Base-by-base conservation (phyloP, 257 asterid species). In the Solanum corneliomulleri region DNA sequence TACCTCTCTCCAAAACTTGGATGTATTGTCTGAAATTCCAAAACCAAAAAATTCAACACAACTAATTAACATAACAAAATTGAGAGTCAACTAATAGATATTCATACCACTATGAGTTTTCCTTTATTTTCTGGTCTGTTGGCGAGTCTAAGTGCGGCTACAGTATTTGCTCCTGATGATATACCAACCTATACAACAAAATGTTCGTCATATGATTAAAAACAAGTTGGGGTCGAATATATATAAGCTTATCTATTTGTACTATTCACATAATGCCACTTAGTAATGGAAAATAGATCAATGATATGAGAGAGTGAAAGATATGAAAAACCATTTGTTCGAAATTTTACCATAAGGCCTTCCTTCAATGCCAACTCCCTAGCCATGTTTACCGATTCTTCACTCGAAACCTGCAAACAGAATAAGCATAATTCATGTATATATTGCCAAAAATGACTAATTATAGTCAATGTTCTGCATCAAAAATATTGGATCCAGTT, bases 151-250 rank as follows among this genome's bases (percentile, higher is more conserved):
- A 95, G 94, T 21, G 99, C 98, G 1, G 99, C 98, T 62, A 97
- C 98, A 8, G 98, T 97, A 87, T 97, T 97, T 5, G 99, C 99
- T 18, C 99, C 99, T 7, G 99, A 97, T 41, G 99, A 97, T 90
- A 97, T 97, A 82, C 99, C 98, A 13, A 97, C 99, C 99, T 97
- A 85, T 72, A 69, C 27, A 37, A 42, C 86, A 86, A 9, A 7
- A 31, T 9, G 3, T 77, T 77, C 3, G 0, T 25, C 0, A 1
- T 77, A 42, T 77, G 23, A 25, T 45, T n/a, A 12, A 41, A 74
- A 77, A 9, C 0, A 77, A 76, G 37, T 42, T n/a, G 60, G 13
- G 33, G 4, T 41, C 13, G 7, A 0, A 41, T 75, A n/a, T 75
- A 13, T n/a, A 41, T 23, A 75, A 75, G 82, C 82, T 75, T 1